Conservation (phyloP, 2,329 filamentous ascomycete species). For the Ascochyta rabiei region DNA sequence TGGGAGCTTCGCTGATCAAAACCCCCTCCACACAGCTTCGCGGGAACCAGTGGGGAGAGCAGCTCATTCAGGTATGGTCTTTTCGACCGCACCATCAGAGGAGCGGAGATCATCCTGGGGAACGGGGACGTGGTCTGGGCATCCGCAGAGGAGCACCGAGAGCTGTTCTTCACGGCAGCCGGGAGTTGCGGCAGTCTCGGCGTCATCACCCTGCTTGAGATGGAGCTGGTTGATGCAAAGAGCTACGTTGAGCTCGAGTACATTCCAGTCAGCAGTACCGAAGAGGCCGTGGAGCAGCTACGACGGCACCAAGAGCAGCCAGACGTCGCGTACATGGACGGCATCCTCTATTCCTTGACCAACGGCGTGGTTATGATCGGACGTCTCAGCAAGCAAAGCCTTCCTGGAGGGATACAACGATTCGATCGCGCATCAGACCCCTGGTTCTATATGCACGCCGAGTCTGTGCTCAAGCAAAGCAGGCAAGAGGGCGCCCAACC, state of each 20-base stretch:
- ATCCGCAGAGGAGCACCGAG: slow-evolving; percentile 52
- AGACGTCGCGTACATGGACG: slow-evolving; percentile 70
- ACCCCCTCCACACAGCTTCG: slow-evolving; percentile 52
- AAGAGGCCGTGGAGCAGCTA: slow-evolving; percentile 58
- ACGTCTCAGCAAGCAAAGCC: slow-evolving; percentile 58
- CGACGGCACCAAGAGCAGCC: slow-evolving; percentile 52
- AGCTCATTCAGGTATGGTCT: slow-evolving; percentile 70
- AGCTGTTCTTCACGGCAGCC: slow-evolving; percentile 65
- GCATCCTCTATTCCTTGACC: slow-evolving; percentile 65
- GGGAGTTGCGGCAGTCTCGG: slow-evolving; percentile 67
- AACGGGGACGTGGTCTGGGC: slow-evolving; percentile 62
- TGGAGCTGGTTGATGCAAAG: slow-evolving; percentile 61
- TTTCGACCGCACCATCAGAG: slow-evolving; percentile 68
- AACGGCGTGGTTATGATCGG: slow-evolving; percentile 67
- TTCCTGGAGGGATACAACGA: slow-evolving; percentile 38
- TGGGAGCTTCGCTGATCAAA: neutral
- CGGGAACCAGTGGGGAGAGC: slow-evolving; percentile 71
- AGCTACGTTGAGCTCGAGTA: slow-evolving; percentile 68
- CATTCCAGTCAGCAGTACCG: slow-evolving; percentile 57
- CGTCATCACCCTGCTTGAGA: slow-evolving; percentile 65
- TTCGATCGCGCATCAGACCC: slow-evolving; percentile 68
- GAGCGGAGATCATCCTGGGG: slow-evolving; percentile 67
- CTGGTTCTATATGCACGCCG: slow-evolving; percentile 76
- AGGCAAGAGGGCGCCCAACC: slow-evolving; percentile 1
- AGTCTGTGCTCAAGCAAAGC: slow-evolving; percentile 37